A percentile compares a stretch with the other conserved stretches of the same genome.
phyloP scores from a whole-genome alignment of 495 filamentous ascomycete genomes.

The Aspergillus ellipticus region DNA sequence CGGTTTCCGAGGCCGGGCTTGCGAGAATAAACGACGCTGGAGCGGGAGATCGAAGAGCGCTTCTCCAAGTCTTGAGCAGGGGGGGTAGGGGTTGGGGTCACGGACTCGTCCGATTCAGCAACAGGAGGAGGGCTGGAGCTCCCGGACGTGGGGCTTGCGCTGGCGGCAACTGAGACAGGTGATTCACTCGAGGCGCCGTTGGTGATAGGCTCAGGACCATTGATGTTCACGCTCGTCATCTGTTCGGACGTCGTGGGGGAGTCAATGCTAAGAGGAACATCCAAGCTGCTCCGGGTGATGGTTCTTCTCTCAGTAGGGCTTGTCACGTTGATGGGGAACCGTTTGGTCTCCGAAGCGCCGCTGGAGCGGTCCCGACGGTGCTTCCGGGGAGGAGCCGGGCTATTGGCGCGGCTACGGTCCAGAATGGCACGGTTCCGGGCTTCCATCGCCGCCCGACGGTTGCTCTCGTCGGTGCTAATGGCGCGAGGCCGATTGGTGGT shows the following conservation, averaged over 20 bases:
- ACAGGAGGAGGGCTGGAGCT: conserved; percentile 34
- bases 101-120: conserved; percentile 33
- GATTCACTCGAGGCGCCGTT: conserved; percentile 39
- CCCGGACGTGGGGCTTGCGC: conserved; percentile 32
- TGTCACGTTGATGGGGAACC: conserved; percentile 76
- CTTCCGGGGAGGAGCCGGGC: conserved; percentile 62
- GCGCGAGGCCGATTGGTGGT: conserved; percentile 63
- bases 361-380: conserved; percentile 77
- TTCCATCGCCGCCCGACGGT: conserved; percentile 89
- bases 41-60: conserved; percentile 43
- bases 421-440: conserved; percentile 82
- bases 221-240: conserved; percentile 27
- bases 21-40: conserved; percentile 29
- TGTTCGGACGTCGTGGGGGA: conserved; percentile 27
- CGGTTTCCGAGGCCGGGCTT: conserved; percentile 43
- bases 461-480: conserved; percentile 94
- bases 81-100: conserved; percentile 37
- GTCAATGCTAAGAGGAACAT: conserved; percentile 51
- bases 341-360: conserved; percentile 63
- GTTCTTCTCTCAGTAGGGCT: conserved; percentile 56
- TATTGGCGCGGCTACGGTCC: conserved; percentile 66
- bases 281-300: conserved; percentile 54
- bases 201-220: conserved; percentile 25
- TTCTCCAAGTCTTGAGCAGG: conserved; percentile 41
- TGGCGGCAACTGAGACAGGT: conserved; percentile 26